Conservation (phyloP, 208 protist genomes). For the Acanthamoeba quina region DNA sequence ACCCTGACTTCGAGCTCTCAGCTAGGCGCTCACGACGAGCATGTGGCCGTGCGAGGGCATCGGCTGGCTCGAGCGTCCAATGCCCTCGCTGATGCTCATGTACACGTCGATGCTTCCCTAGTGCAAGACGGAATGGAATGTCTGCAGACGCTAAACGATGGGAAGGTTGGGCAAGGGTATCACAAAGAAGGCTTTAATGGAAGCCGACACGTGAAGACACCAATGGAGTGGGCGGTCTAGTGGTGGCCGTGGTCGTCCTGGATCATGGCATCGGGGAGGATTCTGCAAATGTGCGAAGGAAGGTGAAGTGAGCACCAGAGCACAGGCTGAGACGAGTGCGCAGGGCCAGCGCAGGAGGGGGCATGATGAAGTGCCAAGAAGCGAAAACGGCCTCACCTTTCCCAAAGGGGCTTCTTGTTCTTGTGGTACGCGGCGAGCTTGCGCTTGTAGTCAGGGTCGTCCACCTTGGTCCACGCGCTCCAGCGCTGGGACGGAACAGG, state of each 20-base stretch:
- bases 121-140: too few relatives aligned
- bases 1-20: too few relatives aligned
- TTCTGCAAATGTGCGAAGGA: neutral
- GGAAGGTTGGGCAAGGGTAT: too few relatives aligned
- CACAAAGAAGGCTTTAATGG: neutral
- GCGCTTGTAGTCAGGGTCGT: constrained; percentile 60
- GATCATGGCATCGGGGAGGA: constrained; percentile 6
- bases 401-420: constrained; percentile 50
- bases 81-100: too few relatives aligned
- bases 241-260: constrained; percentile 22
- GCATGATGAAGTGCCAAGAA: too few relatives aligned
- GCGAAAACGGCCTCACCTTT: neutral
- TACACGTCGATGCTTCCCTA: too few relatives aligned
- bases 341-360: neutral
- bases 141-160: too few relatives aligned
- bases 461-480: constrained; percentile 26
- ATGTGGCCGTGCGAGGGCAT: too few relatives aligned
- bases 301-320: neutral
- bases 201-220: too few relatives aligned
- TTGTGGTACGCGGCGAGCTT: constrained; percentile 66
- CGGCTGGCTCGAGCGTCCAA: too few relatives aligned
- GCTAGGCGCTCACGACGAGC: too few relatives aligned
- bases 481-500: constrained; percentile 53
- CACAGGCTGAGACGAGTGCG: neutral
- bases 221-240: neutral